Conservation (phyloP, 257 asterid species). For the Gentiana macrophylla region DNA sequence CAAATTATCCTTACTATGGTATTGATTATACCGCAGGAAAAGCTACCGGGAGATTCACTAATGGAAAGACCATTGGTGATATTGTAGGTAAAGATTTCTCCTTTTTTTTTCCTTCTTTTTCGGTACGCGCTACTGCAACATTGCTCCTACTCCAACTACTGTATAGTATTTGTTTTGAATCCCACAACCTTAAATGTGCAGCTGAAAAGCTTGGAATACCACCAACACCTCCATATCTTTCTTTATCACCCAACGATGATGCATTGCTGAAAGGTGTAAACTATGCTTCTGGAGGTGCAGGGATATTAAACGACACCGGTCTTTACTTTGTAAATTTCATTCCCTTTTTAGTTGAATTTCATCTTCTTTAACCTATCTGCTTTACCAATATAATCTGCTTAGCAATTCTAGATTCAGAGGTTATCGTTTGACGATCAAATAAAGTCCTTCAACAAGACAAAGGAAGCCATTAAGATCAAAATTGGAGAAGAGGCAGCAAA, state of each 20-base stretch:
- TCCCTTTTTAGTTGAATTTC: neutral
- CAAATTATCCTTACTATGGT: slow-evolving; percentile 62
- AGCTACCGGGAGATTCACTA: slow-evolving; percentile 77
- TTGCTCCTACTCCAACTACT: too few relatives aligned
- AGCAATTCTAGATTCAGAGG: slow-evolving; percentile 42
- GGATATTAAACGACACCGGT: slow-evolving; percentile 80
- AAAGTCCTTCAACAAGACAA: slow-evolving; percentile 39
- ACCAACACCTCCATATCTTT: slow-evolving; percentile 69
- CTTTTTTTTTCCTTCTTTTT: neutral
- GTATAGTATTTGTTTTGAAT: too few relatives aligned
- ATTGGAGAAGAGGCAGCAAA: slow-evolving; percentile 51
- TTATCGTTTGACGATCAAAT: slow-evolving; percentile 68
- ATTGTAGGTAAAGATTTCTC: slow-evolving; percentile 29
- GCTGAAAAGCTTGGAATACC: slow-evolving; percentile 62
- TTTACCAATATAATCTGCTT: neutral
- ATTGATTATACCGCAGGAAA: slow-evolving; percentile 50
- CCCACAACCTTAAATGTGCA: slow-evolving; percentile 9
- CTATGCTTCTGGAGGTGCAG: slow-evolving; percentile 92
- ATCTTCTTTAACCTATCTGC: neutral
- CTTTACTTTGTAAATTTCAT: slow-evolving; percentile 49
- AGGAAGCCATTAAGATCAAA: slow-evolving; percentile 36
- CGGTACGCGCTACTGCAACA: too few relatives aligned
- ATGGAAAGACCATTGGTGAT: slow-evolving; percentile 82
- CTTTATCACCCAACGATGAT: slow-evolving; percentile 48
- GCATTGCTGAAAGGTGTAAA: slow-evolving; percentile 62